These are phyloP conservation scores for Spathaspora gorwiae DNA, from an alignment of 805 yeast genomes.

Conservation along the genomic window DNA sequence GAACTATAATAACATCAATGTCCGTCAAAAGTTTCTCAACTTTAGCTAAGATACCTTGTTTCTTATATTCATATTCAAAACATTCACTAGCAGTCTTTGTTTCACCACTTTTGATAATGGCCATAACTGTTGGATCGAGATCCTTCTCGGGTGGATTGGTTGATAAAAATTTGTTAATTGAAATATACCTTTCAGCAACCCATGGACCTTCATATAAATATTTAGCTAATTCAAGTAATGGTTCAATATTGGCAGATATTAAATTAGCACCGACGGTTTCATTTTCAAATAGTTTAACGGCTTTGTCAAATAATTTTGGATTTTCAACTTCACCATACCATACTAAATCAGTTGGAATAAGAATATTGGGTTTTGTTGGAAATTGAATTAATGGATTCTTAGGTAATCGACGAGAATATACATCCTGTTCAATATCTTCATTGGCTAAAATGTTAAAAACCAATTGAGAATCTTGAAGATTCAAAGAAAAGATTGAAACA, in stretches of 20 bases:
- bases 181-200: conserved; percentile 94
- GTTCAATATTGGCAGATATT: conserved; percentile 64
- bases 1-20: conserved; percentile 78
- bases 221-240: conserved; percentile 74
- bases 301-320: conserved; percentile 59
- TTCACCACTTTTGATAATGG: conserved; percentile 75
- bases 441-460: conserved; percentile 68
- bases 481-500: conserved; percentile 78
- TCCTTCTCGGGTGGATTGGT: conserved; percentile 65
- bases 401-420: conserved; percentile 77
- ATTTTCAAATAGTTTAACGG: conserved; percentile 44
- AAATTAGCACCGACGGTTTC: conserved; percentile 47
- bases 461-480: conserved; percentile 77
- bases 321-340: conserved; percentile 85
- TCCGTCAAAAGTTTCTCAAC: conserved; percentile 50
- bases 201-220: conserved; percentile 97
- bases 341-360: conserved; percentile 65
- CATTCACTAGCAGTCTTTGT: conserved; percentile 76
- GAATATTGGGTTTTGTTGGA: conserved; percentile 59
- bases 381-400: conserved; percentile 57
- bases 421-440: conserved; percentile 65
- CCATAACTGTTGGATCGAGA: conserved; percentile 78
- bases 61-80: conserved; percentile 80
- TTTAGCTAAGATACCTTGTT: conserved; percentile 72
- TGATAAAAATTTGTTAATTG: conserved; percentile 66